These are phyloP conservation scores for Vanderwaltozyma verrucispora DNA, from an alignment of 805 yeast species.

Conservation along the genomic window DNA sequence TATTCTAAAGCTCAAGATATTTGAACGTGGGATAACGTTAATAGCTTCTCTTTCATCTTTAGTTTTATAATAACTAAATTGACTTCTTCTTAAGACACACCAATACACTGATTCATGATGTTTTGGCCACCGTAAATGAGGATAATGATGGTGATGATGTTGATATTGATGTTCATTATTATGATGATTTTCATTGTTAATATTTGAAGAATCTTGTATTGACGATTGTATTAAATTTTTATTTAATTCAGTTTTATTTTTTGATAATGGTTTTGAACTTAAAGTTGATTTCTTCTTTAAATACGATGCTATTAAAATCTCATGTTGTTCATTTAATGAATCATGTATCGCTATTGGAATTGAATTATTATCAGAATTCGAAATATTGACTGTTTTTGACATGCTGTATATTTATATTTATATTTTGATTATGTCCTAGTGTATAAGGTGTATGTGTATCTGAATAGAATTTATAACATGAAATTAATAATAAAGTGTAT, in stretches of 20 bases:
- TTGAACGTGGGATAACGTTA: constrained; percentile 11
- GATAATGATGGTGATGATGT: not conserved
- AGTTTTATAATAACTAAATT: constrained; percentile 18
- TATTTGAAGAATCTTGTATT: no score
- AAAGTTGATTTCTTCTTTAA: constrained; percentile 3
- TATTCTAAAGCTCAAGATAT: constrained; percentile 9
- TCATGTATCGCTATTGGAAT: no score
- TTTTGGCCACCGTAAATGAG: constrained; percentile 1
- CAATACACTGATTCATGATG: constrained; percentile 7
- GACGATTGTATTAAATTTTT: no score
- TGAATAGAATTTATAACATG: no score
- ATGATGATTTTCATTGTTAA: not conserved
- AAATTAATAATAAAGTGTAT: no score
- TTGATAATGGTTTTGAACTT: not conserved
- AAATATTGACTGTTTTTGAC: no score
- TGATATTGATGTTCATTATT: no score
- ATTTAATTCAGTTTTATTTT: not conserved
- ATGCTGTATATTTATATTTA: no score
- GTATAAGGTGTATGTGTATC: no score
- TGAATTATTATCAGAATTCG: no score
- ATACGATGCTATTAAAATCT: constrained; percentile 2
- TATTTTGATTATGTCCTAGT: no score
- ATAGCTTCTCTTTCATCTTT: constrained; percentile 15
- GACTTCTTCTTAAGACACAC: constrained; percentile 18
- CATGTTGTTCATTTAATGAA: constrained; percentile 1